Evolutionary conservation across 2,329 filamentous ascomycete genomes (phyloP), one percentile per base, ranked within the genome.

Genomic region (Ramichloridium luteum): DNA sequence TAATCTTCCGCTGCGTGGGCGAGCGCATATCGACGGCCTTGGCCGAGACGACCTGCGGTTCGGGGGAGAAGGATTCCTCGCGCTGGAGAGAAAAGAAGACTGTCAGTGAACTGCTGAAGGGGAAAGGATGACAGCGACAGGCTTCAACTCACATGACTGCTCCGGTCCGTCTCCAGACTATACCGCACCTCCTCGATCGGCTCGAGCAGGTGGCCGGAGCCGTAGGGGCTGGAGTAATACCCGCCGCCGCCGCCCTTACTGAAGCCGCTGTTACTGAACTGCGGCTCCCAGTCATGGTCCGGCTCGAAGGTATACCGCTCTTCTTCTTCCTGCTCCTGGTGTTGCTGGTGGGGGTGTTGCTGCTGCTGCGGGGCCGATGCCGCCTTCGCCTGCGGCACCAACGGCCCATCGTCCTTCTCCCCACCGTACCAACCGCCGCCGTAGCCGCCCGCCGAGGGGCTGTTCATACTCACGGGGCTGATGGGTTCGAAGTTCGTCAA

Each of bases 391-490:
- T 64, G 62, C 10, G 73, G 72, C 13, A 77, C 56, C 27, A 77
- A 55, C 4, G 73, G 72, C 0, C 70, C 72, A 13, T 72, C 65
- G 35, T 74, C 69, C 34, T 58, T 58, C 36, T 68, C 52, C 47
- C 71, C 71, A 11, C 67, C 62, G n/a, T 65, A 30, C n/a, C n/a
- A n/a, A n/a, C n/a, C n/a, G 25, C 34, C 36, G 29, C 35, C 34
- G 20, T 38, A 34, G 29, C 27, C 28, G 62, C 28, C 68, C 9
- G 25, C 3, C 8, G 8, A 8, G 11, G 53, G 53, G 32, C 47
- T 49, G 32, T 31, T 44, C 36, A 42, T 41, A 36, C 50, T 49
- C 14, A 40, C 35, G 1, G 50, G 50, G 22, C 44, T 50, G 28
- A 44, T 32, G 1, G 47, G 43, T 15, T 51, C 47, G 15, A 41